Percentiles rank a stretch among this genome's conserved stretches.
These are phyloP conservation scores for Silene latifolia DNA, from an alignment of 148 eudicot species.

Conservation along the genomic window DNA sequence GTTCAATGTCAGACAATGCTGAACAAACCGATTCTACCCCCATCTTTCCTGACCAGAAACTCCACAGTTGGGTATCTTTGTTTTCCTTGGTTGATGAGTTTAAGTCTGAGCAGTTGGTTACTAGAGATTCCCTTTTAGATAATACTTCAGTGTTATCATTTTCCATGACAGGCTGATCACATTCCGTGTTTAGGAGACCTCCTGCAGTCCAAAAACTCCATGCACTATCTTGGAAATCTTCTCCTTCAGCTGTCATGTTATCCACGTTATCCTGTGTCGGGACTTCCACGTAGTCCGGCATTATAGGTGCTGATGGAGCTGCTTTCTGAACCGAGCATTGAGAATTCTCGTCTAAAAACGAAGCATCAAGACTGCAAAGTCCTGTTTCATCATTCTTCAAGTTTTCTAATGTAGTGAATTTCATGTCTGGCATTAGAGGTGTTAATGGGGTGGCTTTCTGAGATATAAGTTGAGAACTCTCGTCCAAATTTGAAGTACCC, in stretches of 20 bases:
- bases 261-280: not conserved
- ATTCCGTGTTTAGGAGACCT: slow-evolving; percentile 16
- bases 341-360: not conserved
- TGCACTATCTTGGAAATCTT: slow-evolving; percentile 15
- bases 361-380: not conserved
- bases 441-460: slow-evolving; percentile 24
- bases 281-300: not conserved
- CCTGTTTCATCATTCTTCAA: not conserved
- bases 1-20: slow-evolving; percentile 26
- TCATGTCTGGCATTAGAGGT: slow-evolving; percentile 24
- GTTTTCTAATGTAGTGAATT: not conserved
- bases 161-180: slow-evolving; percentile 21
- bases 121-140: slow-evolving; percentile 20
- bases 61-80: slow-evolving; percentile 23
- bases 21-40: slow-evolving; percentile 33
- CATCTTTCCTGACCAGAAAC: slow-evolving; percentile 36
- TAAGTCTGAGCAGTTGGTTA: not conserved
- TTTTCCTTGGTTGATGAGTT: slow-evolving; percentile 11
- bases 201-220: slow-evolving; percentile 33
- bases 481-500: slow-evolving; percentile 22
- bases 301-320: not conserved
- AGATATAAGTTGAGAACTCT: slow-evolving; percentile 22
- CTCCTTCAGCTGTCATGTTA: not conserved
- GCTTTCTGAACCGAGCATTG: not conserved
- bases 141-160: slow-evolving; percentile 6